Evolutionary conservation across 805 yeast species (phyloP), one percentile per base, ranked within the genome.

Genomic region (Ogataea glucozyma): DNA sequence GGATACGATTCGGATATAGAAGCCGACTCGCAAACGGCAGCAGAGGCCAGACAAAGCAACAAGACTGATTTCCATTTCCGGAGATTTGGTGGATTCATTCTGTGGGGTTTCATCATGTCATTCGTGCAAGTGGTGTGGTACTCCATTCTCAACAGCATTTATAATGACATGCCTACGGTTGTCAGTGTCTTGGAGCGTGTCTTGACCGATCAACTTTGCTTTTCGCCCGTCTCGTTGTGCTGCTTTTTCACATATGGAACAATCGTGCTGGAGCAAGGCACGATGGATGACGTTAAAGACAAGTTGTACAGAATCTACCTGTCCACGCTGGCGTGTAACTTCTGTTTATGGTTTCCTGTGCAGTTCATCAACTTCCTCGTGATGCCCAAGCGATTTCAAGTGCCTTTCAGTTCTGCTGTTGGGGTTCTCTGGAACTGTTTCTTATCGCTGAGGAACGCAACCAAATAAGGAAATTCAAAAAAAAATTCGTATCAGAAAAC

Each of bases 341-440:
- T 78, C 59, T 67, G 83, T 45, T 77, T 86, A n/a, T 86, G 95
- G 95, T 86, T 88, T 40, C 78, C 86, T 8, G 89, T 85, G 16
- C 95, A 86, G 54, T 81, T 86, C 49, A 68, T 85, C 49, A 86
- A 86, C 55, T 86, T 86, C 53, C 69, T 83, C 41, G 57, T 83
- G 2, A 76, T 86, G 64, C 91, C 91, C 1, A 71, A 79, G 46
- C 72, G 72, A 46, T 76, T 81, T 52, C 98, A 91, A 64, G 95
- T 91, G 4, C 97, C 97, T 0, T 91, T 93, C 61, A 83, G 95
- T 42, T 84, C 93, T 7, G 86, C 66, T 14, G 71, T 93, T 5
- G 91, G 96, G 21, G 95, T 91, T 14, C 67, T 91, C 26, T 91
- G 99, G 98, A 91, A 93, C 60, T 89, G 97, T 41, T 90, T 85